Evolutionary conservation across 805 yeast species (phyloP), one percentile per base, ranked within the genome.

Genomic region (Yueomyces sinensis): DNA sequence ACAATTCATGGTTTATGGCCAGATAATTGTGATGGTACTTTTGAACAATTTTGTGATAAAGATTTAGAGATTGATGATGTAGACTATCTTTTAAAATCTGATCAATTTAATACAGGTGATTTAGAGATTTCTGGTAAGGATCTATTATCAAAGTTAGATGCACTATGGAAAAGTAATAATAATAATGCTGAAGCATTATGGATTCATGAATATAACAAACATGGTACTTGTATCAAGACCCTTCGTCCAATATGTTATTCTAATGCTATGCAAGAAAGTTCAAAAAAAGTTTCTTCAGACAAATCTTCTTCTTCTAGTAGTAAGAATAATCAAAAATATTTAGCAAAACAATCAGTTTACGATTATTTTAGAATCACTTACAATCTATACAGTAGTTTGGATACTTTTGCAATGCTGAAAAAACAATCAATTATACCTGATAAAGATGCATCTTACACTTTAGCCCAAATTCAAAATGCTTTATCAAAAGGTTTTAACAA

Each of bases 151-250:
- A 65, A 67, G 38, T 73, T 87, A 83, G 43, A 59, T 18, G 47
- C 48, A 22, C 57, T 66, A 40, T 87, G 96, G 96, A 77, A 79
- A 52, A 77, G 79, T 47, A 69, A 68, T 48, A 73, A 71, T 33
- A 83, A 83, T 9, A 54, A 70, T 37, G 89, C 80, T 51, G 76
- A 72, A 38, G 52, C 66, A 5, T 61, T 87, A 33, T 87, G 97
- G 97, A 66, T 70, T 25, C 95, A 87, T 57, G 96, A 87, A 58
- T 87, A 72, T 66, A 86, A 87, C 62, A 87, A 87, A 54, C 97
- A 87, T 53, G 96, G 87, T 17, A 84, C 95, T 9, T 87, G 96
- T 59, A 76, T 86, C 68, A 72, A 76, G 32, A 84, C 95, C 1
- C 62, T 87, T 31, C 72, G 68, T 37, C 82, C 91, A 3, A 45